Percentiles rank a stretch among this genome's conserved stretches.
Conservation (phyloP, 768 basidiomycete species). For the Termitomyces sp. region DNA sequence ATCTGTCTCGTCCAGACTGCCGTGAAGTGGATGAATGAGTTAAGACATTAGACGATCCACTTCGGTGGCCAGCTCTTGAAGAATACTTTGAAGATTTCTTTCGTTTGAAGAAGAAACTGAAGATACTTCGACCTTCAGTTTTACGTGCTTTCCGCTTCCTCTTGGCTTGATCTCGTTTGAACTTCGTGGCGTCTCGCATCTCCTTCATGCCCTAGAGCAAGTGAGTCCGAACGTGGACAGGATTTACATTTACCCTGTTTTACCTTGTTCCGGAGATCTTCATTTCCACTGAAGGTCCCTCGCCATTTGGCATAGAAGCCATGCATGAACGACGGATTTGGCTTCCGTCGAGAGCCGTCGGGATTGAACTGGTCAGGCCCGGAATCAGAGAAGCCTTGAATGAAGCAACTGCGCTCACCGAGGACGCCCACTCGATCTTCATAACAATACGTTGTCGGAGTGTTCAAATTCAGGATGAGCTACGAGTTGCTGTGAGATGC, state of each 20-base stretch:
- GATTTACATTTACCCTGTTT: slow-evolving; percentile 29
- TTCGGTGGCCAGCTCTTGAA: slow-evolving; percentile 7
- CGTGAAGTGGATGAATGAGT: slow-evolving; percentile 10
- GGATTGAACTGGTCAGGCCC: slow-evolving; percentile 28
- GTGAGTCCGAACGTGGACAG: slow-evolving; percentile 4
- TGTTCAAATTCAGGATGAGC: slow-evolving; percentile 2
- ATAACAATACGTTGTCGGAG: slow-evolving; percentile 20
- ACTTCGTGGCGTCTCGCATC: slow-evolving; percentile 48
- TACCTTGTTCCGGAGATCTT: slow-evolving; percentile 47
- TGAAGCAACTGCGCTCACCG: slow-evolving; percentile 28
- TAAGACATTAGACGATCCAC: slow-evolving; percentile 6
- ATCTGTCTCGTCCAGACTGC: slow-evolving; percentile 3
- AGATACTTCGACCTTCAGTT: slow-evolving; percentile 14
- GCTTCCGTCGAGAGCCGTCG: slow-evolving; percentile 40
- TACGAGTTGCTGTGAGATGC: neutral
- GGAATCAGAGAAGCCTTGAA: neutral
- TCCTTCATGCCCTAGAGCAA: slow-evolving; percentile 55
- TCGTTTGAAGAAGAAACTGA: slow-evolving; percentile 15
- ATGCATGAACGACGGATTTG: slow-evolving; percentile 55
- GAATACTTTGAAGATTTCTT: slow-evolving; percentile 11
- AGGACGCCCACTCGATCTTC: slow-evolving; percentile 51
- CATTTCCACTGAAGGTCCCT: slow-evolving; percentile 63
- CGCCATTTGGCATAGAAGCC: slow-evolving; percentile 80
- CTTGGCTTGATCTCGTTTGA: slow-evolving; percentile 3
- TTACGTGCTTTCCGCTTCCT: slow-evolving; percentile 1